Evolutionary conservation across 306 rosid species (phyloP).

Genomic region (Alnus rubra): DNA sequence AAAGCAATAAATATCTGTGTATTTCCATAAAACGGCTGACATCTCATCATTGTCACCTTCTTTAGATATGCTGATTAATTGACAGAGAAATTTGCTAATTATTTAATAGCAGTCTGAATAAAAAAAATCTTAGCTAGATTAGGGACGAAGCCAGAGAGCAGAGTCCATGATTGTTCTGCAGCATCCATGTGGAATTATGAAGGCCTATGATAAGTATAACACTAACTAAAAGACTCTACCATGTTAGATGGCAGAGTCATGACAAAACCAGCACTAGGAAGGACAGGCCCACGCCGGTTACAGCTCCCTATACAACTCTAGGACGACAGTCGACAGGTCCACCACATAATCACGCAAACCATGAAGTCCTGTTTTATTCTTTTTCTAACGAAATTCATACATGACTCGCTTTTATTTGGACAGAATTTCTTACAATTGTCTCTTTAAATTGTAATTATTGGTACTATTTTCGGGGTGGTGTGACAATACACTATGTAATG

Average conservation of each 20-base stretch:
- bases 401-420: neutral
- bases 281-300: neutral
- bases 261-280: constrained; percentile 19
- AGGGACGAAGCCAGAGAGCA: constrained; percentile 4
- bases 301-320: constrained; percentile 5
- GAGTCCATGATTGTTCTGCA: constrained; percentile 40
- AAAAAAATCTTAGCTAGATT: constrained; percentile 1
- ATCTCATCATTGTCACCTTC: neutral
- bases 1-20: neutral
- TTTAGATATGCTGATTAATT: neutral
- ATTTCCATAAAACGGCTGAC: neutral
- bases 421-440: too few species aligned
- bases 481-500: too few species aligned
- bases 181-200: constrained; percentile 54
- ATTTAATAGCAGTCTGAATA: constrained; percentile 11
- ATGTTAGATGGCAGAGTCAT: constrained; percentile 22
- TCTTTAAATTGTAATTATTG: too few species aligned
- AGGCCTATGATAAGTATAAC: constrained; percentile 2
- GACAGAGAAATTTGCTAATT: neutral
- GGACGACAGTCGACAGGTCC: neutral
- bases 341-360: neutral
- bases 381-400: neutral
- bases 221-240: constrained; percentile 11
- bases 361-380: neutral
- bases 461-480: too few species aligned